Base-by-base conservation (phyloP, 805 yeast genomes). In the Maudiozyma bulderi region DNA sequence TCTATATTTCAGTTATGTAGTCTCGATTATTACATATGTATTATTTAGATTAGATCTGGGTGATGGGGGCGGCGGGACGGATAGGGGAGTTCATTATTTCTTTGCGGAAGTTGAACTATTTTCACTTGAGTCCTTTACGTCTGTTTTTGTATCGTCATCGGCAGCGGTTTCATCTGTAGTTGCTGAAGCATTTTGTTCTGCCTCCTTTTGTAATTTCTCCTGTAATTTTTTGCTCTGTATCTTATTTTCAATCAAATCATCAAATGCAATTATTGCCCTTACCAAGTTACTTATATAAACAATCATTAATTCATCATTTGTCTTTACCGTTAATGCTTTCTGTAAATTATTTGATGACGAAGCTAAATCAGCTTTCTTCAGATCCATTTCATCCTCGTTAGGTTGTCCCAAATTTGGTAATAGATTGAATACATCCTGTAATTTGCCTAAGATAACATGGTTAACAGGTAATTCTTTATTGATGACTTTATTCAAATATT, bases 251-350 rank as follows among this genome's bases (percentile, higher is more conserved):
- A 93, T 93, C 67, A 93, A 77, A 66, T 93, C 95, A 68, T 93
- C 96, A 77, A 93, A 91, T 9, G 98, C 95, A 62, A 93, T 85
- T 59, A 95, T 90, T 6, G 98, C 86, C 63, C 98, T 79, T 28
- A 93, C 96, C 59, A 93, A 73, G 46, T 91, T 83, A 60, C 93
- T 80, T 55, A 93, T 81, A 65, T 95, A 95, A 29, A 93, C 80
- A 62, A 88, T 77, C 99, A 95, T 91, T 58, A 95, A 74, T 67
- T 93, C 95, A 64, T 93, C 99, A 63, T 93, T 95, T 3, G 99
- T 88, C 70, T 91, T 93, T 42, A 86, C 77, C 1, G 95, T 89
- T 64, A 91, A 84, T 2, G 98, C 95, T 47, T 82, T 76, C 20
- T 84, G 74, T 53, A 93, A 72, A 33, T 80, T 81, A 55, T 74